phyloP scores from a whole-genome alignment of 441 rosid genomes.

The Mallotus japonicus region DNA sequence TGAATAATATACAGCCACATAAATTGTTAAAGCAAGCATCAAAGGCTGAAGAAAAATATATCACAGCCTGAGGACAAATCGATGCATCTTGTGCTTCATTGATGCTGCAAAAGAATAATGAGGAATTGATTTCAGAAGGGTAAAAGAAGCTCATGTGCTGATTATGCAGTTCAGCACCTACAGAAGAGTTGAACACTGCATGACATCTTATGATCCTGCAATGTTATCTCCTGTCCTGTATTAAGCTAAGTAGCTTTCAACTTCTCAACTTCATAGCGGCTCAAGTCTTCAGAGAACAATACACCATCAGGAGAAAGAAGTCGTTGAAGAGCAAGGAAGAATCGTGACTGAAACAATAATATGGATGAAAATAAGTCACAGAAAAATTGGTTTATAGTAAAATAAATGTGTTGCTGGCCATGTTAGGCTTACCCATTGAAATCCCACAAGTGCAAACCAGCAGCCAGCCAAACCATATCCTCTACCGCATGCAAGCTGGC shows the following conservation, averaged over 20 bases:
- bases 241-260: conserved; percentile 36
- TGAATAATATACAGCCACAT: neutral
- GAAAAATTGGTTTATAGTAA: neutral
- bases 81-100: neutral
- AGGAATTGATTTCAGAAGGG: conserved; percentile 2
- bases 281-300: conserved; percentile 39
- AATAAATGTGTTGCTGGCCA: conserved; percentile 12
- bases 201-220: neutral
- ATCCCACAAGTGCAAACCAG: conserved; percentile 71
- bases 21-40: neutral
- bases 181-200: neutral
- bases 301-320: conserved; percentile 63
- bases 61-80: conserved; percentile 1
- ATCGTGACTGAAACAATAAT: conserved; percentile 55
- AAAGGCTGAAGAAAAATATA: neutral
- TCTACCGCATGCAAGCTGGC: conserved; percentile 35
- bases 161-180: neutral
- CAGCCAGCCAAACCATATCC: conserved; percentile 57
- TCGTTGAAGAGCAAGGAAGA: conserved; percentile 57
- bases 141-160: neutral
- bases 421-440: conserved; percentile 64
- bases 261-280: conserved; percentile 34
- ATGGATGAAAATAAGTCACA: neutral
- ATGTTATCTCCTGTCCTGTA: neutral
- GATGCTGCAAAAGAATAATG: conserved; percentile 6